These are phyloP conservation scores for Curvularia spicifera DNA, from an alignment of 2,329 filamentous ascomycete species.

Conservation along the genomic window DNA sequence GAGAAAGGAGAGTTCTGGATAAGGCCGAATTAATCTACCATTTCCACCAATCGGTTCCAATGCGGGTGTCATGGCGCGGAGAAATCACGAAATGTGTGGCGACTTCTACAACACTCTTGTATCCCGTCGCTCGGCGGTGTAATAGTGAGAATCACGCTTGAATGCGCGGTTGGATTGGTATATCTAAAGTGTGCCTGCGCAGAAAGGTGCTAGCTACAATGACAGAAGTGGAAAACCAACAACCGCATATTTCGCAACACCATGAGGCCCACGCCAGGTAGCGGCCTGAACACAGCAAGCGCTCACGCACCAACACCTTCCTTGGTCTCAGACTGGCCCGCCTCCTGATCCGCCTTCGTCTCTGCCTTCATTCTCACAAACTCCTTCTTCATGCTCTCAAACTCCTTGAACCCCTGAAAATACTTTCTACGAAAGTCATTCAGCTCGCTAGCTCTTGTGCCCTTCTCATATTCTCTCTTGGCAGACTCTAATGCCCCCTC, in stretches of 20 bases:
- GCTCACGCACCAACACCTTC: neutral
- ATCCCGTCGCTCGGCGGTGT: neutral
- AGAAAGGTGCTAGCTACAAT: neutral
- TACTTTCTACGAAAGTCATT: constrained; percentile 70
- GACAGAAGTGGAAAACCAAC: neutral
- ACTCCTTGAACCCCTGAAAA: constrained; percentile 51
- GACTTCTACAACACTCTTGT: neutral
- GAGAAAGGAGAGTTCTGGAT: neutral
- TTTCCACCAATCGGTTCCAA: constrained; percentile 19
- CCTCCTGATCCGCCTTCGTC: neutral
- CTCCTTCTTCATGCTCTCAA: constrained; percentile 41
- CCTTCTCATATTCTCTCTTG: constrained; percentile 49
- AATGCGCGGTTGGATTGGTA: neutral
- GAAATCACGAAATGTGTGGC: neutral
- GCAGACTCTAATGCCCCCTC: constrained; percentile 23
- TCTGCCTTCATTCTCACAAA: constrained; percentile 33
- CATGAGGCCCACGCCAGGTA: neutral
- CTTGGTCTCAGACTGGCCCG: neutral
- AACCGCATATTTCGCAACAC: neutral
- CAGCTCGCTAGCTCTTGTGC: constrained; percentile 67
- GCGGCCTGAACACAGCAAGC: neutral
- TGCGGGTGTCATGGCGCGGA: neutral
- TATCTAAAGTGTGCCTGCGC: neutral
- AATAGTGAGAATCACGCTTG: neutral
- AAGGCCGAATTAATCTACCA: constrained; percentile 1